Base-by-base conservation (phyloP, 345 rosid species). In the Citrus maxima region DNA sequence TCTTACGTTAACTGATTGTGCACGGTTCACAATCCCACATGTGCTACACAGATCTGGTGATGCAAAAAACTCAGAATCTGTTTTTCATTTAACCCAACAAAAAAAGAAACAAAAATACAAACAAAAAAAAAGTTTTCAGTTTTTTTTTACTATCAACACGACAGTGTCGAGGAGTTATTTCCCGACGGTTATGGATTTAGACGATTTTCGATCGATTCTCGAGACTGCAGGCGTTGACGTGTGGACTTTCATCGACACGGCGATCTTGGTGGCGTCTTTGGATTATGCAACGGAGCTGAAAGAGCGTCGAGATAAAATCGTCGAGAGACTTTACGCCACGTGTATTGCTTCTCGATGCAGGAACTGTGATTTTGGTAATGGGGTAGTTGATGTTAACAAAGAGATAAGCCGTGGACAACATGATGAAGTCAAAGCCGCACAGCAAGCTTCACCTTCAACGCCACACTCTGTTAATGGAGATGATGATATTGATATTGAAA, bases 161-260 rank as follows among this genome's bases (percentile, higher is more conserved):
- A 54, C n/a, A 32, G 9, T 9, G 22, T 18, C 69, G 66, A 65
- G 58, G 5, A 54, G 58, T 54, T 54, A 54, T 46, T 46, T 12
- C 51, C 58, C 58, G 22, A 6, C 21, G 22, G 58, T 4, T 54
- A 95, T 96, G 98, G 98, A 96, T 91, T 84, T 91, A 78, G 98
- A 89, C 40, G 97, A 92, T 85, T 91, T 96, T 54, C 87, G 99
- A 76, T 85, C 92, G 38, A 81, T 94, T 73, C 82, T 94, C 63
- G 94, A 92, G 16, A 88, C 87, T 67, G 88, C 94, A 5, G 97
- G 94, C 16, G 97, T 94, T 25, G 99, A 96, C 78, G 97, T 96
- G 32, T 96, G 97, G 97, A 86, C 92, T 56, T 92, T 95, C 46
- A 90, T 95, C 54, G 98, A 95, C 67, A 88, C 98, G 3, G 98